A percentile compares a stretch with the other conserved stretches of the same genome.
These are phyloP conservation scores for Syzygium aromaticum DNA, from an alignment of 345 rosid genomes.

Conservation along the genomic window DNA sequence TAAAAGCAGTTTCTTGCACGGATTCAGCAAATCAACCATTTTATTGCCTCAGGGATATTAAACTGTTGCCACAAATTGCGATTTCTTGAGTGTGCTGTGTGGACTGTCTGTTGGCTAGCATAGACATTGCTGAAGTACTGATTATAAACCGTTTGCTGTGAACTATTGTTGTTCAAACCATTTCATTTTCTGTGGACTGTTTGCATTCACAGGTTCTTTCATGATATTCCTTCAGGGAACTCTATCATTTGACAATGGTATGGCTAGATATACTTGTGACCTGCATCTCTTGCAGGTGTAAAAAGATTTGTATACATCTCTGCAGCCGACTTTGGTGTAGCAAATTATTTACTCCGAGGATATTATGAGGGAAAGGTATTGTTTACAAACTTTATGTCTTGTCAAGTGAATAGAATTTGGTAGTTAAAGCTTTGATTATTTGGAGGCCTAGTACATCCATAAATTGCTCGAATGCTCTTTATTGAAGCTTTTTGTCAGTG, in stretches of 20 bases:
- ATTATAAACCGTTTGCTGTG: background rate
- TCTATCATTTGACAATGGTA: background rate
- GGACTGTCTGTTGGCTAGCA: background rate
- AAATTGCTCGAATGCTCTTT: background rate
- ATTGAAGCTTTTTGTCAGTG: background rate
- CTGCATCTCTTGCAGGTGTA: slow-evolving; percentile 40
- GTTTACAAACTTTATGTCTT: background rate
- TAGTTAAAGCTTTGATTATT: background rate
- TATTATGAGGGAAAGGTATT: slow-evolving; percentile 93
- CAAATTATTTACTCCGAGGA: slow-evolving; percentile 67
- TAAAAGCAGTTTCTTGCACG: background rate
- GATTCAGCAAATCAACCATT: background rate
- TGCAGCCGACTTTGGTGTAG: slow-evolving; percentile 89
- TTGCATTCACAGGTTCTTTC: background rate
- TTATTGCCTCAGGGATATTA: background rate
- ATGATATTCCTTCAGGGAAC: background rate
- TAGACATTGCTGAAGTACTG: background rate
- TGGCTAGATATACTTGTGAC: background rate
- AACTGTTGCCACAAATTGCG: background rate
- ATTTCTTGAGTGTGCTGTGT: background rate
- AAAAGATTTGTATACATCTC: slow-evolving; percentile 85
- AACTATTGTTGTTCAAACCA: background rate
- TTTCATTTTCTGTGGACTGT: background rate
- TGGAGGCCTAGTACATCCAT: background rate
- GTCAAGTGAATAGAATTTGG: background rate